Percentiles rank a stretch among this genome's conserved stretches.
Conservation (phyloP, 257 asterid genomes). For the Misopates orontium region DNA sequence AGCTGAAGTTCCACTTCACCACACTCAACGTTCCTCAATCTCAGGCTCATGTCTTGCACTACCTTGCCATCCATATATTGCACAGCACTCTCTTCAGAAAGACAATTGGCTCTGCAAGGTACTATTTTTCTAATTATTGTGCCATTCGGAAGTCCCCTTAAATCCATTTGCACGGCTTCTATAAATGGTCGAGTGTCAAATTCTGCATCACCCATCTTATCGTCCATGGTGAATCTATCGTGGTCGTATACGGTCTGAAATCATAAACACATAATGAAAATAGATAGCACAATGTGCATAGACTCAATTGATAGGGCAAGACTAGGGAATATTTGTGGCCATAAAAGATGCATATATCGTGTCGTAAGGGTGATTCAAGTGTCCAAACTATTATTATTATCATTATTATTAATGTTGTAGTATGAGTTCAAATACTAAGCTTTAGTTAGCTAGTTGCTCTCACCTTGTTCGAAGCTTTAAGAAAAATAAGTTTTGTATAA, state of each 20-base stretch:
- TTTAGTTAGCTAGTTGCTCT: no score
- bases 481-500: no score
- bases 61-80: conserved; percentile 52
- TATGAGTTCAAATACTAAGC: no score
- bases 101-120: conserved; percentile 50
- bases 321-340: no score
- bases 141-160: conserved; percentile 37
- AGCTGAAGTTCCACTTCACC: conserved; percentile 66
- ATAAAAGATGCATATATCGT: no score
- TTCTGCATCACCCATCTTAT: conserved; percentile 68
- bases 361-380: no score
- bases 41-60: conserved; percentile 52
- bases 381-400: no score
- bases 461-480: no score
- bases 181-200: conserved; percentile 43
- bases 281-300: no score
- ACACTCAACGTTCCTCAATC: conserved; percentile 59
- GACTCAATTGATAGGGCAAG: no score
- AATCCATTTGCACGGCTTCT: conserved; percentile 43
- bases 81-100: conserved; percentile 52
- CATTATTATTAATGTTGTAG: no score
- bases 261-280: no score
- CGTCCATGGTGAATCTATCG: conserved; percentile 64
- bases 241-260: conserved; percentile 61
- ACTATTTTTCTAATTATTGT: conserved; percentile 42